Conservation (phyloP, 2,329 filamentous ascomycete genomes). For the Bipolaris bicolor region DNA sequence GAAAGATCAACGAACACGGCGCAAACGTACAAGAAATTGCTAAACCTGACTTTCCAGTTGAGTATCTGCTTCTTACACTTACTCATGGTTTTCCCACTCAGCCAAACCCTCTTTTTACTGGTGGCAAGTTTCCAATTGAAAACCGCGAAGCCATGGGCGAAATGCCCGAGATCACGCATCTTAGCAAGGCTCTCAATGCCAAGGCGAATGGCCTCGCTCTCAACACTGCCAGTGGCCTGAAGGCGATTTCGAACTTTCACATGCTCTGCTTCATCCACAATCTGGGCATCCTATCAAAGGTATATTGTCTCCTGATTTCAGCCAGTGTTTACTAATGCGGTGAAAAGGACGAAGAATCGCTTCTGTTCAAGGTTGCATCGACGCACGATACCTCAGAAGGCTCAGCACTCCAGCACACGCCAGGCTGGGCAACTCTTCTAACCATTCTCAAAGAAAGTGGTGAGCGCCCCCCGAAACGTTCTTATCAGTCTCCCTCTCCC, state of each 20-base stretch:
- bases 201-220: slow-evolving; percentile 58
- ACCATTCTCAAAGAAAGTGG: slow-evolving; percentile 94
- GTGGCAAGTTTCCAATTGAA: slow-evolving; percentile 80
- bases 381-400: slow-evolving; percentile 80
- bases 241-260: slow-evolving; percentile 89
- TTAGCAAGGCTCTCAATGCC: slow-evolving; percentile 70
- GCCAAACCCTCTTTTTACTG: slow-evolving; percentile 76
- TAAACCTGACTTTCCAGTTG: slow-evolving; percentile 93
- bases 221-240: slow-evolving; percentile 67
- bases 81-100: slow-evolving; percentile 93
- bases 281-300: slow-evolving; percentile 84
- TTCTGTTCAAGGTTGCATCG: slow-evolving; percentile 84
- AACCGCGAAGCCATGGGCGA: slow-evolving; percentile 88
- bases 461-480: slow-evolving; percentile 88
- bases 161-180: slow-evolving; percentile 76
- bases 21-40: slow-evolving; percentile 96
- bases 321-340: slow-evolving; percentile 16
- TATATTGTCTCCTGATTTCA: slow-evolving; percentile 49
- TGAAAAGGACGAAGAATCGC: slow-evolving; percentile 80
- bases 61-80: slow-evolving; percentile 93
- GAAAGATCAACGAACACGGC: slow-evolving; percentile 93
- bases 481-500: slow-evolving; percentile 35
- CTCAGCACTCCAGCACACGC: slow-evolving; percentile 81
- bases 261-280: slow-evolving; percentile 84
- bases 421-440: slow-evolving; percentile 92